Evolutionary conservation across 805 yeast genomes (phyloP), one percentile per base, ranked within the genome.

Genomic region (Hagleromyces aurorensis): DNA sequence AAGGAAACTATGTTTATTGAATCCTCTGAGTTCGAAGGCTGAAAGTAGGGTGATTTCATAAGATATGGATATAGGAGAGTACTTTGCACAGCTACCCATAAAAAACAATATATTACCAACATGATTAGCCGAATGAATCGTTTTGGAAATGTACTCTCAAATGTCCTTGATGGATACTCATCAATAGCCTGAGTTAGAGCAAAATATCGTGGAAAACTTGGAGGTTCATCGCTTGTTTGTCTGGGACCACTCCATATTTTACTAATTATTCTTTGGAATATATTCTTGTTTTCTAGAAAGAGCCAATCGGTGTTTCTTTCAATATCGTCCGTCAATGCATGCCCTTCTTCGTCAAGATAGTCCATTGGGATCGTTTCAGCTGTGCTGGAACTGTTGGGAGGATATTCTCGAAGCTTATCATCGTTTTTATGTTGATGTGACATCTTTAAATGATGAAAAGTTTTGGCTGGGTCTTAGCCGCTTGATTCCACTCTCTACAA

Each of bases 241-340:
- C 37, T 43, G 0, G 85, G 84, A 1, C 86, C 84, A n/a, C 55
- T 32, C 78, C 81, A 71, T 1, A 71, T 14, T 13, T 40, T 45
- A n/a, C 41, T 34, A 12, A 64, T 33, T 21, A 64, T 46, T 6
- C 45, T 38, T 16, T 30, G 39, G 4, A 50, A 5, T 5, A 31
- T 30, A 23, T 40, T 38, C 7, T 42, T 28, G 4, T 36, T 23
- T 14, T 43, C 26, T 13, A 44, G 32, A 2, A 42, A 14, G 2
- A 32, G 23, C 60, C 57, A 52, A 37, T 46, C 35, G 27, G 30
- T 38, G 16, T 25, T 29, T 6, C 22, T 14, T 7, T 25, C 21
- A 8, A 6, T 22, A 5, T 24, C 19, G 16, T 10, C 15, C 4
- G 27, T n/a, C n/a, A n/a, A n/a, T n/a, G n/a, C n/a, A n/a, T n/a